Evolutionary conservation across 2,329 filamentous ascomycete genomes (phyloP).

Genomic region (Penicillium freii): DNA sequence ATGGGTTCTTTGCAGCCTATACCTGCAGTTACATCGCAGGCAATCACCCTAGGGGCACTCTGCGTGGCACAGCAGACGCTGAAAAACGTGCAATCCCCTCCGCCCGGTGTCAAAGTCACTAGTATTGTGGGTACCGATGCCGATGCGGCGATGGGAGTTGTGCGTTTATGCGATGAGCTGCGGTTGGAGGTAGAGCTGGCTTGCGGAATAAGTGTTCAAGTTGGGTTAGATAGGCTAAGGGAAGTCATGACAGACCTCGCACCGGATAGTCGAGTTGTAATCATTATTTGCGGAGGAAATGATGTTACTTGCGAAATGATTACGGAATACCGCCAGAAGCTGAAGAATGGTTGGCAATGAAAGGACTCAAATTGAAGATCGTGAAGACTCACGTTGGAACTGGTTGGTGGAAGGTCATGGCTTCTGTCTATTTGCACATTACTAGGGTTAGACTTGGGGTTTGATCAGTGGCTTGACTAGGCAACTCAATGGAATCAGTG

Average conservation of each 20-base stretch:
- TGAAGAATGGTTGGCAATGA: slow-evolving; percentile 33
- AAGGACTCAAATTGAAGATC: too few relatives aligned
- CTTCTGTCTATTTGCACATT: too few relatives aligned
- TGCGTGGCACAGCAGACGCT: slow-evolving; percentile 64
- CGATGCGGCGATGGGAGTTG: slow-evolving; percentile 72
- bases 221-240: slow-evolving; percentile 27
- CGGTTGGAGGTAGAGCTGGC: slow-evolving; percentile 74
- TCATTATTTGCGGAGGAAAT: slow-evolving; percentile 46
- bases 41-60: slow-evolving; percentile 67
- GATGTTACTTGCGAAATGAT: slow-evolving; percentile 54
- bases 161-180: slow-evolving; percentile 74
- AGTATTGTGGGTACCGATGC: slow-evolving; percentile 66
- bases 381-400: background rate
- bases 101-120: slow-evolving; percentile 45
- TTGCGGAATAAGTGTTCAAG: slow-evolving; percentile 72
- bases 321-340: slow-evolving; percentile 48
- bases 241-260: slow-evolving; percentile 27
- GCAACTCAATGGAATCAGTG: too few relatives aligned
- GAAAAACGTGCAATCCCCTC: slow-evolving; percentile 54
- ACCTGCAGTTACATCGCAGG: slow-evolving; percentile 67
- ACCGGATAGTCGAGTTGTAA: slow-evolving; percentile 35
- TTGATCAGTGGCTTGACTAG: too few relatives aligned
- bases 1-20: slow-evolving; percentile 58
- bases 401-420: background rate
- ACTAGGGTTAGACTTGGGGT: too few relatives aligned